These are phyloP conservation scores for Saksenaea vasiformis DNA, from an alignment of 371 early-diverging fungal species.

Conservation along the genomic window DNA sequence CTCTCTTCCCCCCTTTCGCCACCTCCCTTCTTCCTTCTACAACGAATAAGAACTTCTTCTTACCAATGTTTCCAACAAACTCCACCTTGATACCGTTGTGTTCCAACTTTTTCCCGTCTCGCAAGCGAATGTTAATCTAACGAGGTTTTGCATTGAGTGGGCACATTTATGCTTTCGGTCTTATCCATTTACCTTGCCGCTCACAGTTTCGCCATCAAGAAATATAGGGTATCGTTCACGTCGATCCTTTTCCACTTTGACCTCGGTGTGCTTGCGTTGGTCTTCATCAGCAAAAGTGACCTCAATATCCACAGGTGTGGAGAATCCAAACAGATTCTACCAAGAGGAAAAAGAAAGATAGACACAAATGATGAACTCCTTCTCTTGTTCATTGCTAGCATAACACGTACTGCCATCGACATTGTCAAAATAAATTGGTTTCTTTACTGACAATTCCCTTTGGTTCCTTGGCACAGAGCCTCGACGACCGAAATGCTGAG, in stretches of 20 bases:
- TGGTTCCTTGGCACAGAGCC: not conserved
- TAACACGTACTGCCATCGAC: constrained; percentile 44
- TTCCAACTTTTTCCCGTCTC: constrained; percentile 90
- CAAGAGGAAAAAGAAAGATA: not conserved
- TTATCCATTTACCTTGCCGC: constrained; percentile 87
- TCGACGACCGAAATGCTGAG: not conserved
- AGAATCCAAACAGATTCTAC: constrained; percentile 84
- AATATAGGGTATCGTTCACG: constrained; percentile 90
- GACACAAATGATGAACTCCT: not conserved
- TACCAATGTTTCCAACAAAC: constrained; percentile 95
- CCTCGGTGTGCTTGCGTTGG: constrained; percentile 81
- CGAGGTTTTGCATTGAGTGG: not conserved
- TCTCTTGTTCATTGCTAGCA: not conserved
- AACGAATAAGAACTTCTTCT: too few species aligned
- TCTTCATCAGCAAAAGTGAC: constrained; percentile 79
- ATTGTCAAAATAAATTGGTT: constrained; percentile 13
- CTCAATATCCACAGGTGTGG: constrained; percentile 87
- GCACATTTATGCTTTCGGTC: too few species aligned
- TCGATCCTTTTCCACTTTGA: constrained; percentile 86
- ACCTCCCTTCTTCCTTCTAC: not conserved
- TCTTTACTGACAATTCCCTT: not conserved
- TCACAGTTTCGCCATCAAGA: constrained; percentile 94
- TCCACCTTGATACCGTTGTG: constrained; percentile 98
- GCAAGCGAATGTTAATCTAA: constrained; percentile 86
- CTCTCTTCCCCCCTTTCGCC: not conserved